Evolutionary conservation across 352 stramenopile genomes (phyloP), one percentile per base, ranked within the genome.

Genomic region (Phytophthora podocarpi): DNA sequence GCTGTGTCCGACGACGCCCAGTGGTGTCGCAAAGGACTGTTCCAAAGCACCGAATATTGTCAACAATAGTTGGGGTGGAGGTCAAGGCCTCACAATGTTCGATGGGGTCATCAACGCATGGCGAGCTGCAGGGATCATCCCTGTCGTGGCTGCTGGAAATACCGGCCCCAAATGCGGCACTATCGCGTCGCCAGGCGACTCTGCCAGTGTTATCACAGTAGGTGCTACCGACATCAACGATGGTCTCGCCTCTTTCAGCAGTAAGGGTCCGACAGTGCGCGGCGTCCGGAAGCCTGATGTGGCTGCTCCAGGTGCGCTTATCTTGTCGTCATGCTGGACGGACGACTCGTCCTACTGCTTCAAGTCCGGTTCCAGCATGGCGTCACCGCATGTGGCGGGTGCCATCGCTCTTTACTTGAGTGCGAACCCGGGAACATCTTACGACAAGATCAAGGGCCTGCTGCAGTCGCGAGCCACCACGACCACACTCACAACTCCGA

Each of bases 41-140:
- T 73, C 69, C 3, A 86, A 86, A 57, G 64, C 67, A 5, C 80
- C 78, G 2, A 42, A 73, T 21, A 71, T 90, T 4, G 67, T 91
- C 9, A 91, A 80, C 77, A 91, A 90, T 51, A 89, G 78, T 53
- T 91, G 82, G 82, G 80, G 78, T 24, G 78, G 67, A 26, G 76
- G 75, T 1, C 77, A 85, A 34, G 76, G 70, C 0, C 36, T 82
- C 4, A 64, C 65, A 2, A 76, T 64, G 18, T 88, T 85, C 27
- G 59, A 80, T 40, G 49, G 37, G 16, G 74, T 82, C 3, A 74
- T 89, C 15, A 69, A 70, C 6, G 67, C 69, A 11, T 87, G 78
- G 73, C 57, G 69, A 40, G 48, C 63, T 1, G 74, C 72, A 2
- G 77, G 78, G 1, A 91, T 89, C 37, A 86, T 89, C 46, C 76